Evolutionary conservation across 164 flowering plant species (phyloP), one percentile per base, ranked within the genome.

Genomic region (Magnolia changhungtana): DNA sequence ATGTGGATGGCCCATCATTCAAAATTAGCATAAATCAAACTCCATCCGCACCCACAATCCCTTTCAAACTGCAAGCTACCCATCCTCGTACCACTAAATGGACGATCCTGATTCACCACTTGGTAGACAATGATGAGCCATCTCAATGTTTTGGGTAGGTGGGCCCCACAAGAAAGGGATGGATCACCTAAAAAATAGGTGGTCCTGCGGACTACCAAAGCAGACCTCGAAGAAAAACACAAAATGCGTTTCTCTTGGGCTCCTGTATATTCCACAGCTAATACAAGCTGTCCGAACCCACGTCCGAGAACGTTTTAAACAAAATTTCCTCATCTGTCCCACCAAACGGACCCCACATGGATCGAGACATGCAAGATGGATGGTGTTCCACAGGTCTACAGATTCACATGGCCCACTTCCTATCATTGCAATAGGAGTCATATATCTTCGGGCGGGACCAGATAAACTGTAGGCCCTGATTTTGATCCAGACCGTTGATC

Each of bases 241-340:
- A 72, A 72, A 24, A 55, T 71, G 2, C 51, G 8, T 52, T 52
- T 11, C n/a, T n/a, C 69, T 72, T 7, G 79, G 70, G 18, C 50
- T 78, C 45, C 71, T 7, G 3, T 16, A 45, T 51, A 50, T 45
- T 59, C 45, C 74, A 61, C 79, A 76, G 79, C 79, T 72, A 76
- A 76, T 75, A 67, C 82, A 76, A 80, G 82, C 82, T 80, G 79
- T 80, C 70, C 37, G 69, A 45, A 58, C 73, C 82, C 49, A 59
- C 58, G 73, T 68, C 63, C 74, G 58, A 76, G 67, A 72, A 55
- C 67, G 13, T 68, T 63, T 63, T 23, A 5, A 59, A 74, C 69
- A 27, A 49, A 72, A 19, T 50, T 49, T 77, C 55, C 27, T 72
- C 74, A 37, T 37, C 77, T 68, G 74, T 77, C 49, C 61, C 50